Evolutionary conservation across 106 monocot species (phyloP), one percentile per base, ranked within the genome.

Genomic region (Xerophyta viscosa): DNA sequence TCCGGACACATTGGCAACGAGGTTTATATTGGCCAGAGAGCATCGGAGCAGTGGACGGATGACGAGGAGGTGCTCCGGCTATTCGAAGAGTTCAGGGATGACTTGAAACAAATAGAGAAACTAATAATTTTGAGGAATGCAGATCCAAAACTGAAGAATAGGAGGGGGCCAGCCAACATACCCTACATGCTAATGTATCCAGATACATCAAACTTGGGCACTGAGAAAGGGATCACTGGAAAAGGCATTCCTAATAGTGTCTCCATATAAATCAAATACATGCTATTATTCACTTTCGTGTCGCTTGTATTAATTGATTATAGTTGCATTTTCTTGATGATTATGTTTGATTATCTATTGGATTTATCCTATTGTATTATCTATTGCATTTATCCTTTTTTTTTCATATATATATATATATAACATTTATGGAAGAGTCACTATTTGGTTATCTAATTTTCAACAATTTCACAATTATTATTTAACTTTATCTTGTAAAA

Each of bases 231-330:
- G 8, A 15, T 88, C 29, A 83, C 83, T 1, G 76, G 79, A 15
- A 71, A 52, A 42, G 83, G 83, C 2, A 72, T 88, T 41, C 88
- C 88, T 0, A 88, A 88, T 37, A 88, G 88, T 62, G 75, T 88
- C 15, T 83, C 79, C n/a, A 76, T 82, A 23, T 75, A 44, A 67
- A n/a, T n/a, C n/a, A n/a, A n/a, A n/a, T n/a, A n/a, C n/a, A n/a
- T n/a, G n/a, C n/a, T n/a, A n/a, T n/a, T n/a, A n/a, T n/a, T n/a
- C n/a, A n/a, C n/a, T n/a, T n/a, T n/a, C n/a, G n/a, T n/a, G n/a
- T n/a, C n/a, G n/a, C n/a, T n/a, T n/a, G n/a, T n/a, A n/a, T n/a
- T n/a, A n/a, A n/a, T n/a, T n/a, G n/a, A n/a, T n/a, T n/a, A n/a
- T n/a, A n/a, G n/a, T n/a, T n/a, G n/a, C n/a, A n/a, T n/a, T n/a